Conservation (phyloP, 2,329 filamentous ascomycete genomes). For the Exophiala bonariae region DNA sequence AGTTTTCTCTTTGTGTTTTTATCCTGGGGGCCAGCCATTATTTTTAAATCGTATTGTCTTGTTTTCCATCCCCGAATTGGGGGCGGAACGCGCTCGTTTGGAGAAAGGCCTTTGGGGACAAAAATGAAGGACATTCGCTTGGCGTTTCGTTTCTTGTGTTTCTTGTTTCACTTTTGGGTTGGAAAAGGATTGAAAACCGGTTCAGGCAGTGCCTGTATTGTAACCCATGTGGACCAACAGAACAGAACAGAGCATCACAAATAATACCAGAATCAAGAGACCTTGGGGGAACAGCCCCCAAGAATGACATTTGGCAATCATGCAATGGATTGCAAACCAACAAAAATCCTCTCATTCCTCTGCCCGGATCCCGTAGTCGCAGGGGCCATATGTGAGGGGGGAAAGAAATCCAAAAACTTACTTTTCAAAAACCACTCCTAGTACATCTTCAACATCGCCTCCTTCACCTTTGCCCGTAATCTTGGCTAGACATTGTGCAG, state of each 20-base stretch:
- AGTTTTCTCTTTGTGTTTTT: not conserved
- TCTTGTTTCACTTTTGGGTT: slow-evolving; percentile 3
- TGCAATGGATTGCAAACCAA: not conserved
- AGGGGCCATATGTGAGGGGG: no score
- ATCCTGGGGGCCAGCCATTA: not conserved
- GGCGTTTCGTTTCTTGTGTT: not conserved
- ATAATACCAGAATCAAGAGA: not conserved
- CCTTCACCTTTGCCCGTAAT: slow-evolving; percentile 85
- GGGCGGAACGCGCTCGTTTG: no score
- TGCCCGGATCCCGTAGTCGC: not conserved
- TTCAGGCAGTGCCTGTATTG: slow-evolving; percentile 3
- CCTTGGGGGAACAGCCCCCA: slow-evolving; percentile 6
- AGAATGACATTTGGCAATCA: slow-evolving; percentile 8
- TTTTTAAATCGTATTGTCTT: no score
- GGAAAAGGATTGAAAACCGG: slow-evolving; percentile 3
- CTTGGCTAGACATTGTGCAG: slow-evolving; percentile 75
- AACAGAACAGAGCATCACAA: slow-evolving; percentile 6
- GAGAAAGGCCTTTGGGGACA: no score
- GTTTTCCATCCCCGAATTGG: no score
- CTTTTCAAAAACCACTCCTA: slow-evolving; percentile 98
- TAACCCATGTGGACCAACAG: slow-evolving; percentile 14
- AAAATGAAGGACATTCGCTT: no score
- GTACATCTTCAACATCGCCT: slow-evolving; percentile 87
- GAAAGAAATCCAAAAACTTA: slow-evolving; percentile 49
- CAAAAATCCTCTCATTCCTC: slow-evolving; percentile 7